These are phyloP conservation scores for Orbilia quercus DNA, from an alignment of 2,329 filamentous ascomycete genomes.

Conservation along the genomic window DNA sequence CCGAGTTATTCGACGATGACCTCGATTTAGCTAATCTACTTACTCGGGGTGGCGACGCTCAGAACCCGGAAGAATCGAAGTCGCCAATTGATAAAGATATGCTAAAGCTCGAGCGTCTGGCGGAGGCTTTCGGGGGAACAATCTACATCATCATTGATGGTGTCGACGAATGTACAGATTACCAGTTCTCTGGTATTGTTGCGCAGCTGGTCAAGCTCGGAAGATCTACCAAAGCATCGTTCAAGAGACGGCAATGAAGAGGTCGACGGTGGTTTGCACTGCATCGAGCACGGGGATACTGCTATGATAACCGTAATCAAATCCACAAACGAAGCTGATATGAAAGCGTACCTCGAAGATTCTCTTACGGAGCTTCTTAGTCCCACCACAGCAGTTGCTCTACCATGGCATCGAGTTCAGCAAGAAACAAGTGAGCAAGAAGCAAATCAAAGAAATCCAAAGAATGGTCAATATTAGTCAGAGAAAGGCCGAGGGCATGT, in stretches of 20 bases:
- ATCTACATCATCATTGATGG: slow-evolving; percentile 41
- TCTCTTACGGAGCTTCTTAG: slow-evolving; percentile 37
- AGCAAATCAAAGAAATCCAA: slow-evolving; percentile 23
- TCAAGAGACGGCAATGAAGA: not conserved
- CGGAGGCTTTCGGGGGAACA: too few species aligned
- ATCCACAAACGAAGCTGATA: slow-evolving; percentile 38
- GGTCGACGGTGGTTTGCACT: not conserved
- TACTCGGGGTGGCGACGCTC: too few species aligned
- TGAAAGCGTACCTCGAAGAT: slow-evolving; percentile 34
- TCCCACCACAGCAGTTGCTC: not conserved
- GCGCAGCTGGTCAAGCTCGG: too few species aligned
- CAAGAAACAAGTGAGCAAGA: slow-evolving; percentile 16
- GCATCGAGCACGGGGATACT: slow-evolving; percentile 20
- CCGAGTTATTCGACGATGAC: too few species aligned
- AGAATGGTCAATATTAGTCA: slow-evolving; percentile 31
- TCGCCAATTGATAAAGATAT: too few species aligned
- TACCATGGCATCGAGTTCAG: not conserved
- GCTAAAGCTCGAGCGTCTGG: too few species aligned
- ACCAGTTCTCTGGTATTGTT: too few species aligned
- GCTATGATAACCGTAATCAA: slow-evolving; percentile 39
- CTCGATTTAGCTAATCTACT: too few species aligned
- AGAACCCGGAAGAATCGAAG: too few species aligned
- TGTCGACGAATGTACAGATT: slow-evolving; percentile 36
- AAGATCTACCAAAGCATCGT: slow-evolving; percentile 31
- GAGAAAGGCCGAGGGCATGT: slow-evolving; percentile 30